Percentiles rank a stretch among this genome's conserved stretches.
phyloP scores from a whole-genome alignment of 177 flowering plant genomes.

The Vitis hybrid region DNA sequence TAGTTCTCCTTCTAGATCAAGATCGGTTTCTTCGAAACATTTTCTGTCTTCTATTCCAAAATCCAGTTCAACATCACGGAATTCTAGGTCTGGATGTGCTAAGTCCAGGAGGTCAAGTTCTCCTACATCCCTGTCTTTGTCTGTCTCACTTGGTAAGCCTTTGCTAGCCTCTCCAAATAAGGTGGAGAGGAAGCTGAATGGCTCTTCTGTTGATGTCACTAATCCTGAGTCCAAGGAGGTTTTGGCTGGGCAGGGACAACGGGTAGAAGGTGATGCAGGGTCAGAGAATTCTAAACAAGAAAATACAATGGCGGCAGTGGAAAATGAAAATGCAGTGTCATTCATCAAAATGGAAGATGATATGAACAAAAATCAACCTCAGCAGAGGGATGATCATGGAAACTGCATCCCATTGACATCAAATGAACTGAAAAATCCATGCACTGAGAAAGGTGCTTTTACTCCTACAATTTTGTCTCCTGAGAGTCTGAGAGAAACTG shows the following conservation, averaged over 20 bases:
- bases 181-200: conserved; percentile 18
- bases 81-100: conserved; percentile 23
- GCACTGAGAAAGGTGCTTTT: conserved; percentile 11
- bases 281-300: conserved; percentile 16
- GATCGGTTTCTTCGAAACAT: conserved; percentile 27
- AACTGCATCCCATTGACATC: neutral
- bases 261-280: conserved; percentile 1
- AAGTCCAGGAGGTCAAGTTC: conserved; percentile 33
- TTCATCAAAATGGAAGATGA: conserved; percentile 15
- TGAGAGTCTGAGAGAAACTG: conserved; percentile 13
- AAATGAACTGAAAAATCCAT: conserved; percentile 12
- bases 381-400: conserved; percentile 4
- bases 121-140: conserved; percentile 32
- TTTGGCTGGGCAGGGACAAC: conserved; percentile 15
- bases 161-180: conserved; percentile 30
- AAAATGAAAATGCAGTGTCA: conserved; percentile 10
- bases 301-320: neutral
- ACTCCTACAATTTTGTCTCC: conserved; percentile 13
- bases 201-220: conserved; percentile 9
- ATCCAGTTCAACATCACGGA: conserved; percentile 26
- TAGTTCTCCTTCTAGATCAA: conserved; percentile 26
- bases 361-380: conserved; percentile 6
- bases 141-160: conserved; percentile 22
- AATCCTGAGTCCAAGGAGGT: conserved; percentile 14
- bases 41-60: conserved; percentile 27